These are phyloP conservation scores for Aeminium ludgeri DNA, from an alignment of 495 filamentous ascomycete genomes.

Conservation along the genomic window DNA sequence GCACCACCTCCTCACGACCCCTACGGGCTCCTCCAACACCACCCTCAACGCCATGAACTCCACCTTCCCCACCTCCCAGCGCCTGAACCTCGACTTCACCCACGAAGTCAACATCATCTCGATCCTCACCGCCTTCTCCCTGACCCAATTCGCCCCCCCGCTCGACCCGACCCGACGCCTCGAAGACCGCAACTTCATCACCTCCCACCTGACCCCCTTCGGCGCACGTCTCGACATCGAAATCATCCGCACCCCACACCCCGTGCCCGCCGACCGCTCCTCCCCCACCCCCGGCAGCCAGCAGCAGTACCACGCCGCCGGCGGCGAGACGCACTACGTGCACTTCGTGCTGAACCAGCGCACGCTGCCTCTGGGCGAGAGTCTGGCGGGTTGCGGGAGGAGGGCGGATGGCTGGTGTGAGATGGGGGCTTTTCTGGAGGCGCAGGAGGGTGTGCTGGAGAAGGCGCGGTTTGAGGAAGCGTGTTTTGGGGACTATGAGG, in stretches of 20 bases:
- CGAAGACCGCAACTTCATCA: constrained; percentile 30
- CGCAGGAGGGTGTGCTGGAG: constrained; percentile 25
- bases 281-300: not conserved
- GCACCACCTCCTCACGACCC: constrained; percentile 34
- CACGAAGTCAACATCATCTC: constrained; percentile 20
- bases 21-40: constrained; percentile 36
- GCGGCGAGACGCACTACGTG: constrained; percentile 36
- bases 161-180: constrained; percentile 29
- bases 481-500: constrained; percentile 33
- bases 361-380: constrained; percentile 39
- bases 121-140: constrained; percentile 33
- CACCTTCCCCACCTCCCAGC: constrained; percentile 33
- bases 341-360: constrained; percentile 48
- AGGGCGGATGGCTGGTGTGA: constrained; percentile 48
- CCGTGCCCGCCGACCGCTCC: constrained; percentile 28
- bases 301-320: constrained; percentile 16
- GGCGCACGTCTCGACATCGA: constrained; percentile 45
- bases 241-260: constrained; percentile 37
- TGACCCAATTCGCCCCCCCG: constrained; percentile 32
- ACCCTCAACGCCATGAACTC: constrained; percentile 29
- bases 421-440: constrained; percentile 34
- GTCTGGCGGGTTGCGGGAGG: constrained; percentile 36
- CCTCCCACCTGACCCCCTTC: constrained; percentile 40
- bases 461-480: constrained; percentile 34
- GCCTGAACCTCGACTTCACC: constrained; percentile 25